These are phyloP conservation scores for Angomonas deanei DNA, from an alignment of 208 protist species.

Conservation along the genomic window DNA sequence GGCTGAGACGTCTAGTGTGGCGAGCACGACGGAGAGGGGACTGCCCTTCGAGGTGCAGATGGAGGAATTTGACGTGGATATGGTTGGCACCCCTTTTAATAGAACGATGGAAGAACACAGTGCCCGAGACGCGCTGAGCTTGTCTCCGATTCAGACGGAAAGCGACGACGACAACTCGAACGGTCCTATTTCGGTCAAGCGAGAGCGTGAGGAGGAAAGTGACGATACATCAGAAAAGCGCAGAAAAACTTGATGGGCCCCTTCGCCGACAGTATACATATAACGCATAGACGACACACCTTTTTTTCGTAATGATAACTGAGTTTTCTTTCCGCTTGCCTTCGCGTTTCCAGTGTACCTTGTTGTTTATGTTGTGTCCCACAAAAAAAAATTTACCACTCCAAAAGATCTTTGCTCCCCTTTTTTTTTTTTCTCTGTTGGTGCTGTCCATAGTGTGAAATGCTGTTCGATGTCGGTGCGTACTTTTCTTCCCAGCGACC, in stretches of 20 bases:
- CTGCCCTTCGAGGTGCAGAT: neutral
- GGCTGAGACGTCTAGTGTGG: constrained; percentile 52
- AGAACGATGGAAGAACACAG: neutral
- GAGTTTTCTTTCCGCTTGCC: neutral
- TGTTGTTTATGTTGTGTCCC: no score
- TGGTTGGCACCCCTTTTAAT: constrained; percentile 3
- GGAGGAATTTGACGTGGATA: constrained; percentile 22
- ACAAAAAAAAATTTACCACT: neutral
- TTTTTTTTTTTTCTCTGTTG: neutral
- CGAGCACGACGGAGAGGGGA: constrained; percentile 58
- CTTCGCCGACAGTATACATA: no score
- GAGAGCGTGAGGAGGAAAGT: neutral
- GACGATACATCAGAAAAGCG: constrained; percentile 2
- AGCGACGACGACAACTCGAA: neutral
- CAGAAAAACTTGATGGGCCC: no score
- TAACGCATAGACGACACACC: neutral
- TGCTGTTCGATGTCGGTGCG: neutral
- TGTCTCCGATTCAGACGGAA: neutral
- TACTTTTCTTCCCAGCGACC: neutral
- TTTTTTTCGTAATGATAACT: no score
- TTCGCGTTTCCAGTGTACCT: neutral
- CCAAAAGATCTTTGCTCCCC: neutral
- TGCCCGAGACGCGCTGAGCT: neutral
- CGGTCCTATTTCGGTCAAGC: neutral
- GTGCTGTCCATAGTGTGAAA: neutral